Percentiles rank a stretch among this genome's conserved stretches.
Conservation (phyloP, 1,284 basidiomycete species). For the Sphagnurus paluster region DNA sequence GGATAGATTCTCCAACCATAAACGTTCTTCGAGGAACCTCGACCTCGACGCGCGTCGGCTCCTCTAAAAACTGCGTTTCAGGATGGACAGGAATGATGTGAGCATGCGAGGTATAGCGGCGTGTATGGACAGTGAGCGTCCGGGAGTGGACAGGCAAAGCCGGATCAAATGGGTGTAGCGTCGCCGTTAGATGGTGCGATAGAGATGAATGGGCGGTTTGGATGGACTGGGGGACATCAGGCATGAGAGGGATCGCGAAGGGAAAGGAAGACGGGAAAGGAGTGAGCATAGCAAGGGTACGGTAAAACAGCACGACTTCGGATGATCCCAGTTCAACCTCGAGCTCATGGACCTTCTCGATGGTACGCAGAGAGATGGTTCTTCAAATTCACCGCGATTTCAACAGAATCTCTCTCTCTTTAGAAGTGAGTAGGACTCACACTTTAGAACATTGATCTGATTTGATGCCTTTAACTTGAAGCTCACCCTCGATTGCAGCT, state of each 20-base stretch:
- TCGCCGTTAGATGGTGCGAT: conserved; percentile 64
- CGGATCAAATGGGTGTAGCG: conserved; percentile 52
- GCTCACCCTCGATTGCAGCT: conserved; percentile 79
- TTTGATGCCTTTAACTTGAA: conserved; percentile 72
- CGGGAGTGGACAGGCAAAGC: conserved; percentile 46
- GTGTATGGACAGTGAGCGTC: conserved; percentile 65
- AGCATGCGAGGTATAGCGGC: conserved; percentile 68
- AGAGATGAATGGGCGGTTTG: conserved; percentile 69
- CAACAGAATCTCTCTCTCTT: conserved; percentile 17
- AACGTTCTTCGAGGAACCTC: conserved; percentile 73
- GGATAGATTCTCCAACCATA: conserved; percentile 66
- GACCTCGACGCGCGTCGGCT: conserved; percentile 65
- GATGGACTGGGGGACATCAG: conserved; percentile 76
- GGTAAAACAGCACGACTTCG: conserved; percentile 52
- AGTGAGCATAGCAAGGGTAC: conserved; percentile 28
- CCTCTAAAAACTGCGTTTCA: conserved; percentile 53
- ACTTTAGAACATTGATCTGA: conserved; percentile 62
- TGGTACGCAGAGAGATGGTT: conserved; percentile 63
- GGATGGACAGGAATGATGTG: conserved; percentile 55
- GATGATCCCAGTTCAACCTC: conserved; percentile 65
- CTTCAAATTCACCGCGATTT: conserved; percentile 37
- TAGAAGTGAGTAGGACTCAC: conserved; percentile 44
- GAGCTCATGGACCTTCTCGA: conserved; percentile 57
- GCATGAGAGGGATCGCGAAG: conserved; percentile 72
- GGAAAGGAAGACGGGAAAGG: conserved; percentile 62